phyloP scores from a whole-genome alignment of 1,139 yeast species.

The Kluyveromyces marxianus region DNA sequence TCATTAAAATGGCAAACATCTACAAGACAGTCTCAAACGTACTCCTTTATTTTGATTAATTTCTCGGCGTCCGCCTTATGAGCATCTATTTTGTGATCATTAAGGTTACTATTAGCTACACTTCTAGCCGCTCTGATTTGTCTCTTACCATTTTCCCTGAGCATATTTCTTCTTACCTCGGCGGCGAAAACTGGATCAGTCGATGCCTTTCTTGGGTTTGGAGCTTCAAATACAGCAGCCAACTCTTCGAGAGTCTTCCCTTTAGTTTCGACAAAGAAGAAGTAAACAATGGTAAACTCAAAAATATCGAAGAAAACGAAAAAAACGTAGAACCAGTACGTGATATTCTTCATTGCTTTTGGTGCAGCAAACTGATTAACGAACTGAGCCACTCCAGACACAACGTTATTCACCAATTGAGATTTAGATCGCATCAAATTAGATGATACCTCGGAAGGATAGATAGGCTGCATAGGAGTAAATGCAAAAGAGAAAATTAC shows the following conservation, averaged over 20 bases:
- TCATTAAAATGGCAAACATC: too few species aligned
- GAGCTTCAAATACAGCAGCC: conserved; percentile 3
- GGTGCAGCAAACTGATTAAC: conserved; percentile 3
- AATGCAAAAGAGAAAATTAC: conserved; percentile 2
- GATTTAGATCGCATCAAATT: conserved; percentile 2
- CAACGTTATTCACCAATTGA: not conserved
- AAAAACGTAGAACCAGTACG: conserved; percentile 4
- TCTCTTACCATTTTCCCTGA: not conserved
- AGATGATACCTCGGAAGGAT: conserved; percentile 1
- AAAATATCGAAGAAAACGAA: conserved; percentile 4
- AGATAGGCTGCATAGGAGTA: conserved; percentile 4
- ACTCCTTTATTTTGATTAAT: too few species aligned
- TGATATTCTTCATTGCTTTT: conserved; percentile 3
- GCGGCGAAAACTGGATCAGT: not conserved
- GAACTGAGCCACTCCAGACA: conserved; percentile 3
- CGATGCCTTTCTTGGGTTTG: conserved; percentile 5
- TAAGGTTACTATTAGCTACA: too few species aligned
- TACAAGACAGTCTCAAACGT: too few species aligned
- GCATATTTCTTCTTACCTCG: not conserved
- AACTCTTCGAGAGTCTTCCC: conserved; percentile 57
- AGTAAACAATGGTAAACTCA: conserved; percentile 35
- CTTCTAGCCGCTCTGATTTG: too few species aligned
- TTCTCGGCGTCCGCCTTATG: too few species aligned
- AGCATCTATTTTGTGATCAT: too few species aligned
- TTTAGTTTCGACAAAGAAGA: conserved; percentile 58